Conservation (phyloP, 495 filamentous ascomycete species). For the Aspergillus wentii region DNA sequence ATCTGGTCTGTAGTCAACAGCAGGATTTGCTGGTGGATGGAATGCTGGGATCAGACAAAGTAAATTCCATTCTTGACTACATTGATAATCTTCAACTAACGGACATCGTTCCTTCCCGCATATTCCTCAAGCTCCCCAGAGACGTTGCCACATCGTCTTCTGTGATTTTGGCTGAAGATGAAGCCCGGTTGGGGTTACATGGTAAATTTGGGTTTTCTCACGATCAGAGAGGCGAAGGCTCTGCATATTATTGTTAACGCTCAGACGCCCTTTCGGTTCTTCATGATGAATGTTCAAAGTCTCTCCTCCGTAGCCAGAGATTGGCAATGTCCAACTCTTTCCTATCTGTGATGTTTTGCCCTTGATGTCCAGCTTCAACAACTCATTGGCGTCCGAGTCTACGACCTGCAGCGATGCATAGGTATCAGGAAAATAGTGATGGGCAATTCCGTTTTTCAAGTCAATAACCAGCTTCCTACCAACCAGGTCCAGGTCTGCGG, state of each 20-base stretch:
- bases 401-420: slow-evolving; percentile 1
- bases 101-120: too few relatives aligned
- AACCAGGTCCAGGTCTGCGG: background rate
- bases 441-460: background rate
- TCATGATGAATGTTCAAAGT: slow-evolving; percentile 4
- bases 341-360: background rate
- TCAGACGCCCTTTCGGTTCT: too few relatives aligned
- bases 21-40: too few relatives aligned
- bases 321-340: background rate
- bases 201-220: background rate
- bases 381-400: background rate
- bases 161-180: too few relatives aligned
- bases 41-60: too few relatives aligned
- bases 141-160: too few relatives aligned
- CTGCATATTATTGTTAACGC: slow-evolving; percentile 1
- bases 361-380: slow-evolving; percentile 2
- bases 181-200: background rate
- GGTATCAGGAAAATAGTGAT: slow-evolving; percentile 2
- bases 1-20: too few relatives aligned
- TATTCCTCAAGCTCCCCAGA: too few relatives aligned
- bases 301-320: slow-evolving; percentile 1
- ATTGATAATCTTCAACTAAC: too few relatives aligned
- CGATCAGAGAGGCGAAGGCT: background rate
- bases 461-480: background rate
- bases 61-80: too few relatives aligned